Conservation (phyloP, 169 alveolate species). For the Plasmodium gaboni region DNA sequence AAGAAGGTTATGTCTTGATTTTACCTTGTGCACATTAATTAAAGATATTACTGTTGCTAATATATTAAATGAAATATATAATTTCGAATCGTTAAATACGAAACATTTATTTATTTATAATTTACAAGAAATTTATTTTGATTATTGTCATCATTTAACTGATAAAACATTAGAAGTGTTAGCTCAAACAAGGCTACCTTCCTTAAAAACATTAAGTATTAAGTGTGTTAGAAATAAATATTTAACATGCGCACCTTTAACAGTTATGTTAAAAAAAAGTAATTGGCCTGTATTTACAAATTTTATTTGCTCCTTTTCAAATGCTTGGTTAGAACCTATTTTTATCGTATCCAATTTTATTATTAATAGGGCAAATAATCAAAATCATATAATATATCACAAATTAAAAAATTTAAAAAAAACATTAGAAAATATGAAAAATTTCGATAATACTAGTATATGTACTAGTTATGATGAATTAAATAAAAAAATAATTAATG, state of each 20-base stretch:
- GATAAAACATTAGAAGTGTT: slow-evolving; percentile 89
- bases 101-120: slow-evolving; percentile 82
- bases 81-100: slow-evolving; percentile 74
- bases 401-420: slow-evolving; percentile 77
- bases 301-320: slow-evolving; percentile 88
- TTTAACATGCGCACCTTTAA: slow-evolving; percentile 86
- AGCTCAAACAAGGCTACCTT: slow-evolving; percentile 89
- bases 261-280: slow-evolving; percentile 78
- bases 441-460: slow-evolving; percentile 18
- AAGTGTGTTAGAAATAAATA: slow-evolving; percentile 89
- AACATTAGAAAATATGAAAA: slow-evolving; percentile 78
- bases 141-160: slow-evolving; percentile 89
- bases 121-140: slow-evolving; percentile 85
- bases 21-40: slow-evolving; percentile 86
- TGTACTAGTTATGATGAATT: slow-evolving; percentile 1
- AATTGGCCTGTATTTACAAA: slow-evolving; percentile 88
- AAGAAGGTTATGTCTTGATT: slow-evolving; percentile 83
- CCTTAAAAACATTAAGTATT: slow-evolving; percentile 86
- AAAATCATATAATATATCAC: slow-evolving; percentile 76
- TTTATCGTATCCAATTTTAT: slow-evolving; percentile 86
- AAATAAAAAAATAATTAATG: slow-evolving; percentile 22
- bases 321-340: slow-evolving; percentile 88
- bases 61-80: slow-evolving; percentile 82
- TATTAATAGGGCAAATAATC: slow-evolving; percentile 79
- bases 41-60: slow-evolving; percentile 88